Base-by-base conservation (phyloP, 495 filamentous ascomycete species). In the Pyronema omphalodes region DNA sequence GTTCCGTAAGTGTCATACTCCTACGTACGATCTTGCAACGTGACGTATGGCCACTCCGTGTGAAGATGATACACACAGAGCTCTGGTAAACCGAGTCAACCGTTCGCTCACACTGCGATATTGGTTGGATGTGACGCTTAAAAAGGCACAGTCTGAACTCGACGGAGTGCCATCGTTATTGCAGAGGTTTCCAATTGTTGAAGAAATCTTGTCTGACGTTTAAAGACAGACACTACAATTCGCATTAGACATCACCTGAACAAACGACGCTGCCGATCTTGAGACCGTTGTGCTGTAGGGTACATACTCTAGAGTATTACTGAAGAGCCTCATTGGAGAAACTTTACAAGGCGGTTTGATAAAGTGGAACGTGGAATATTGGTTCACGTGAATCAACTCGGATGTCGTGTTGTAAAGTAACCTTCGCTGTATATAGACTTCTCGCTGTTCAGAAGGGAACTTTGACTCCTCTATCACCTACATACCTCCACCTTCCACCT, bases 81-180 rank as follows among this genome's bases (percentile, higher is more conserved):
- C 76, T 84, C 82, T 86, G 83, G 83, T 87, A 87, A 85, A 74
- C 81, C 74, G 77, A 87, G n/a, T 57, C 57, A 59, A 63, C 60
- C 61, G 53, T 9, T 15, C 44, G 17, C 23, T 15, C n/a, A 23
- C 39, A 7, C 52, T 18, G 44, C 57, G 61, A 52, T 61, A 49
- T 55, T 48, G 61, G 61, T 63, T 57, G 61, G 57, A 55, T 37
- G 59, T 63, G 61, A 63, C 61, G 56, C 40, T 59, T 35, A 37
- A 50, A 61, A 62, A 63, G 61, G 61, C 61, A 63, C 60, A 63
- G 60, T 54, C 61, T 63, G 61, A 63, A 53, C 35, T 41, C 18
- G 44, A 47, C 11, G 15, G 11, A 17, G 39, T 41, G 39, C 39
- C 11, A 12, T 41, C 39, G 39, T 41, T 17, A 6, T 41, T 41